Base-by-base conservation (phyloP, 2,329 filamentous ascomycete species). In the Diaporthe australafricana region DNA sequence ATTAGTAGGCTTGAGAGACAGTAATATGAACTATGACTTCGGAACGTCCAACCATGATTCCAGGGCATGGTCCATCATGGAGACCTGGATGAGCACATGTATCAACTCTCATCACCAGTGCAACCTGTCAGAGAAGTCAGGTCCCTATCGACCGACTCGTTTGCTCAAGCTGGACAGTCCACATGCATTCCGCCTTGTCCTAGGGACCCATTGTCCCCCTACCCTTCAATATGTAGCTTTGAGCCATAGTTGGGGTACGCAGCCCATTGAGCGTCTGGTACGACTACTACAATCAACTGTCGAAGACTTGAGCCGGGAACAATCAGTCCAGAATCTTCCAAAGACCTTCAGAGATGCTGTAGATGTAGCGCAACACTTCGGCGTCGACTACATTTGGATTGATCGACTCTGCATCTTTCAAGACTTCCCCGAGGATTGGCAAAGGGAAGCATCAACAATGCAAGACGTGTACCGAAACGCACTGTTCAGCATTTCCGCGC, bases 221-320 rank as follows among this genome's bases (percentile, higher is more conserved):
- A 25, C 45, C 45, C n/a, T 48, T 22, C 45, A 27, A 25, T 52
- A 50, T 16, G 30, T 20, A 35, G 45, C 62, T n/a, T 30, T 66
- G 27, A 50, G 62, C 42, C 14, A 52, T 38, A 50, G 62, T 17
- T 66, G 62, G 62, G 62, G 62, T 27, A 30, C n/a, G 22, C 20
- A 45, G n/a, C 22, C 38, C 22, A 22, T 62, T 27, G 45, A 48
- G 2, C 1, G 3, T 22, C 45, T 48, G n/a, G 20, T 48, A 22
- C 56, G 56, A 16, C 56, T 62, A 20, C 56, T 62, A 11, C 22
- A 16, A 16, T 38, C 22, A 42, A 62, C 56, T 16, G 17, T 45
- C 35, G 38, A 25, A 62, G 38, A 22, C 56, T 45, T 62, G 27
- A 27, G 22, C n/a, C 35, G 16, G 56, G n/a, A 45, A 20, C n/a